Evolutionary conservation across 108 stramenopile species (phyloP).

Genomic region (Fragilariopsis cylindrus): DNA sequence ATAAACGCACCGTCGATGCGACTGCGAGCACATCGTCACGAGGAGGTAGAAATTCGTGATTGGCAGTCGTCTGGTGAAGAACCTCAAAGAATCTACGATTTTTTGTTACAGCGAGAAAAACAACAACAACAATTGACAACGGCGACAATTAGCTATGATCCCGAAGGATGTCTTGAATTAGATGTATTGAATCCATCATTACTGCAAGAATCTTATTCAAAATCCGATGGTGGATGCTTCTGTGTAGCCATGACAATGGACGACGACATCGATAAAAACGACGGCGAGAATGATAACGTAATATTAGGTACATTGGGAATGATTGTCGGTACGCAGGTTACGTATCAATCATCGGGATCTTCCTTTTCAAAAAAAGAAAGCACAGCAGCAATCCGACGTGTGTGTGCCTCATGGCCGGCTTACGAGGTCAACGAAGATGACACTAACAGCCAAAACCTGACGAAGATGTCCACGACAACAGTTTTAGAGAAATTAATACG

Average conservation of each 20-base stretch:
- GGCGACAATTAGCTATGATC: conserved; percentile 2
- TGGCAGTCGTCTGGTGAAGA: not conserved
- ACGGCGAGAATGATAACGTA: not conserved
- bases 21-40: not conserved
- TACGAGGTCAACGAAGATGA: not conserved
- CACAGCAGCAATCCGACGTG: conserved; percentile 17
- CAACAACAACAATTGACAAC: not conserved
- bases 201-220: conserved; percentile 12
- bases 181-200: not conserved
- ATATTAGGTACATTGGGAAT: conserved; percentile 14
- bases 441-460: not conserved
- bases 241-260: conserved; percentile 10
- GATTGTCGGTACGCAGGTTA: conserved; percentile 19
- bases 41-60: not conserved
- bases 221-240: conserved; percentile 20
- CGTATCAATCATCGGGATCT: conserved; percentile 18
- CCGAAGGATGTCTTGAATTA: conserved; percentile 17
- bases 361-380: conserved; percentile 11
- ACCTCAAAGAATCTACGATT: not conserved
- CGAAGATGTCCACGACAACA: not conserved
- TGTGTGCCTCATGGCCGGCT: not conserved
- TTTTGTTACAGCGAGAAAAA: not conserved
- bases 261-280: not conserved
- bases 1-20: not conserved
- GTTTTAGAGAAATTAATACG: conserved; percentile 7